phyloP scores from a whole-genome alignment of 2,329 filamentous ascomycete genomes.

The Penicillium sp. region DNA sequence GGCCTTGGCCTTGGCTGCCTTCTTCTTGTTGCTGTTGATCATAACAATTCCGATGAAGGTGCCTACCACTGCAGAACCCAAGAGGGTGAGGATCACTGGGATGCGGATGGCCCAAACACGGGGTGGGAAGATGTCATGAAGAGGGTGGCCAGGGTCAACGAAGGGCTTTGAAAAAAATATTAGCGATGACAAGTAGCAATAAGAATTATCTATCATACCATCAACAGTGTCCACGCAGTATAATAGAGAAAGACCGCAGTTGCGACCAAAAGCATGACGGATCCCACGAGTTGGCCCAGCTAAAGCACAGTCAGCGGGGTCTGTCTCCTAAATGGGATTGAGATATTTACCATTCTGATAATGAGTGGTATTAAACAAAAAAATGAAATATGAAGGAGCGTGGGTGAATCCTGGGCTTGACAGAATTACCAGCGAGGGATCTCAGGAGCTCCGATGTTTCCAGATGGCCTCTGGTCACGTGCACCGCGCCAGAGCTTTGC shows the following conservation, averaged over 20 bases:
- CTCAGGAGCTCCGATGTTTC: constrained; percentile 23
- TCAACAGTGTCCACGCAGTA: constrained; percentile 94
- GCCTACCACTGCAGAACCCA: constrained; percentile 89
- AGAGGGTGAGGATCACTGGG: constrained; percentile 90
- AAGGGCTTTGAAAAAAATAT: constrained; percentile 67
- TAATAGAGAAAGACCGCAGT: constrained; percentile 84
- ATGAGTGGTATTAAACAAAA: constrained; percentile 10
- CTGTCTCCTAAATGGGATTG: not conserved
- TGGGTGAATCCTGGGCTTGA: constrained; percentile 9
- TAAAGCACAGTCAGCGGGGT: constrained; percentile 44
- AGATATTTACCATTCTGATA: constrained; percentile 30
- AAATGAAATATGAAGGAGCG: constrained; percentile 8
- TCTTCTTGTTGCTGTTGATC: constrained; percentile 98
- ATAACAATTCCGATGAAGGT: constrained; percentile 96
- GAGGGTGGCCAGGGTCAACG: constrained; percentile 88
- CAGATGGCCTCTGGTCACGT: constrained; percentile 20
- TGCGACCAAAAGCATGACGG: constrained; percentile 73
- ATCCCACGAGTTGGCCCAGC: constrained; percentile 85
- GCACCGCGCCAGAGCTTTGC: constrained; percentile 22
- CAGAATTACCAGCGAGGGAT: constrained; percentile 9
- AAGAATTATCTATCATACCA: constrained; percentile 60
- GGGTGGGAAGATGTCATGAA: constrained; percentile 92
- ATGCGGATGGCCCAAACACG: constrained; percentile 99
- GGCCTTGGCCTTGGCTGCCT: constrained; percentile 87
- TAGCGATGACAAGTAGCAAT: not conserved